A percentile compares a stretch with the other conserved stretches of the same genome.
phyloP scores from a whole-genome alignment of 345 rosid species.

The Durio zibethinus region DNA sequence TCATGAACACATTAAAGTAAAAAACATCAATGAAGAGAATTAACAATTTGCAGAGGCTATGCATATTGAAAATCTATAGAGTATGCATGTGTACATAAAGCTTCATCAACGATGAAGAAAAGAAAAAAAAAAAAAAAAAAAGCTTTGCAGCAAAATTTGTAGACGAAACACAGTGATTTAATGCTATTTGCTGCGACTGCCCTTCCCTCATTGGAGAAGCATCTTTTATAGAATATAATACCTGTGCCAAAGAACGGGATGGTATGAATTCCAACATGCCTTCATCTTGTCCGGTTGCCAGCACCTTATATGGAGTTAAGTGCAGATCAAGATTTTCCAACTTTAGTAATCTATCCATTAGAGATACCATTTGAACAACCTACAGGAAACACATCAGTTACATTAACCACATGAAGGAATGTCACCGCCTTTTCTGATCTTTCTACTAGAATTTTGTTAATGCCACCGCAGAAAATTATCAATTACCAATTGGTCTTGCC shows the following conservation, averaged over 20 bases:
- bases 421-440: background rate
- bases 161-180: background rate
- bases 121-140: background rate
- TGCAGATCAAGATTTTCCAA: conserved; percentile 91
- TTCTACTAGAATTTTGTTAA: conserved; percentile 5
- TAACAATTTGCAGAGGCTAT: background rate
- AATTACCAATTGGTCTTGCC: conserved; percentile 96
- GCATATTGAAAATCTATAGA: background rate
- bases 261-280: conserved; percentile 99
- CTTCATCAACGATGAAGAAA: background rate
- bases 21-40: background rate
- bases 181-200: background rate
- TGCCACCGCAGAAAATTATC: conserved; percentile 11
- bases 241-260: conserved; percentile 92
- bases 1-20: background rate
- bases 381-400: conserved; percentile 34
- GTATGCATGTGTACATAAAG: background rate
- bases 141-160: background rate
- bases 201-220: conserved; percentile 9
- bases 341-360: conserved; percentile 96
- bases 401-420: conserved; percentile 15
- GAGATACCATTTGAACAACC: conserved; percentile 99
- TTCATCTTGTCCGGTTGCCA: conserved; percentile 97
- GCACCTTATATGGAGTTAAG: conserved; percentile 89
- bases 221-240: conserved; percentile 21